phyloP scores from a whole-genome alignment of 768 basidiomycete species.

The Gloeostereum incarnatum region DNA sequence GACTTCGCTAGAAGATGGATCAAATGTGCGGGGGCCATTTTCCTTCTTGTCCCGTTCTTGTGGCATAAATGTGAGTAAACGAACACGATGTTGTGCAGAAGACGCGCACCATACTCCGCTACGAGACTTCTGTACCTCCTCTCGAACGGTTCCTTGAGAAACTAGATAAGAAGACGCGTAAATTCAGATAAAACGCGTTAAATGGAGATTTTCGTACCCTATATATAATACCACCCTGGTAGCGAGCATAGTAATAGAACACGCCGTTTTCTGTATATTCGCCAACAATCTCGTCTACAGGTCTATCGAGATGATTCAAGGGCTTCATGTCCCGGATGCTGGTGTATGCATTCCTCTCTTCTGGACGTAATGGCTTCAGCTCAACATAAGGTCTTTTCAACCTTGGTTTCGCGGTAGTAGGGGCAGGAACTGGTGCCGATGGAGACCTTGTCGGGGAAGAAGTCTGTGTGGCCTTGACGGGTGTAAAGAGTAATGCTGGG shows the following conservation, averaged over 20 bases:
- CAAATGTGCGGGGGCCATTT: constrained; percentile 40
- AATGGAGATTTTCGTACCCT: constrained; percentile 31
- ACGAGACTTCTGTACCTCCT: constrained; percentile 34
- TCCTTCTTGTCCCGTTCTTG: constrained; percentile 37
- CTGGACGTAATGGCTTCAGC: not conserved
- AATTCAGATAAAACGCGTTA: constrained; percentile 6
- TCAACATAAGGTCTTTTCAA: not conserved
- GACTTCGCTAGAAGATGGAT: constrained; percentile 49
- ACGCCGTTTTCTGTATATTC: constrained; percentile 30
- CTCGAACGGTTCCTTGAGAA: constrained; percentile 27
- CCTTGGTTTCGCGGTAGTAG: not conserved
- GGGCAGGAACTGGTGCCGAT: not conserved
- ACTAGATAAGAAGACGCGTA: constrained; percentile 23
- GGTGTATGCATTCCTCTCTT: not conserved
- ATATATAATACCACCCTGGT: constrained; percentile 44
- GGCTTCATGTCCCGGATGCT: not conserved
- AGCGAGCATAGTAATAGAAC: constrained; percentile 56
- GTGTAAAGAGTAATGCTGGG: too few species aligned
- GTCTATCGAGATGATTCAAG: not conserved
- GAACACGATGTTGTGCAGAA: constrained; percentile 1
- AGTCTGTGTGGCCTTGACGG: not conserved
- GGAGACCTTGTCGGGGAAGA: not conserved
- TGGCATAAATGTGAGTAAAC: constrained; percentile 7
- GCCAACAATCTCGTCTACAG: constrained; percentile 45
- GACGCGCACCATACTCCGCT: constrained; percentile 43